Conservation (phyloP, 768 basidiomycete species). For the Auricularia sp. region DNA sequence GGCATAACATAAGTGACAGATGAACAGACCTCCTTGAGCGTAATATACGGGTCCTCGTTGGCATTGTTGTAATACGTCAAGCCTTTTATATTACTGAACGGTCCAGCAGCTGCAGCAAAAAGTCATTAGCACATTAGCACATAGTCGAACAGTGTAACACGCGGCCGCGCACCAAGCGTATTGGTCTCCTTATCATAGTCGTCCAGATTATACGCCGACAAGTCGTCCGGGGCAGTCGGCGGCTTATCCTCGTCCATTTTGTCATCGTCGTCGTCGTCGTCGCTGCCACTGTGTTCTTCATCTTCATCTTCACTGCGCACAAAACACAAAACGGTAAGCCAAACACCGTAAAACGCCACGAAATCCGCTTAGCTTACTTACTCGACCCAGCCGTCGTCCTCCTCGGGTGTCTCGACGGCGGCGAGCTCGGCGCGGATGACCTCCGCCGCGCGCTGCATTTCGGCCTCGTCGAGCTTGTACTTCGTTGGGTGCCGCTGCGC, state of each 20-base stretch:
- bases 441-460: constrained; percentile 80
- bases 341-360: constrained; percentile 1
- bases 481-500: constrained; percentile 66
- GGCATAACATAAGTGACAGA: not conserved
- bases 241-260: constrained; percentile 52
- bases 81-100: constrained; percentile 94
- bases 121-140: constrained; percentile 6
- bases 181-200: constrained; percentile 76
- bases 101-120: constrained; percentile 43
- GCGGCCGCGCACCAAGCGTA: constrained; percentile 19
- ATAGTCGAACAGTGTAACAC: not conserved
- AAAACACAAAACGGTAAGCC: constrained; percentile 5
- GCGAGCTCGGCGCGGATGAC: constrained; percentile 83
- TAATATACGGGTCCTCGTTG: constrained; percentile 93
- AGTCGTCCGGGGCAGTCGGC: constrained; percentile 11
- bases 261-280: constrained; percentile 28
- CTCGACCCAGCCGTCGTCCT: constrained; percentile 73
- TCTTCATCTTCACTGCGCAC: constrained; percentile 24
- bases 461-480: constrained; percentile 84
- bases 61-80: constrained; percentile 85
- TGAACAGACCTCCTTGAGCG: constrained; percentile 72
- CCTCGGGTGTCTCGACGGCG: constrained; percentile 67
- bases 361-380: constrained; percentile 34
- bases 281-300: not conserved
- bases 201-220: constrained; percentile 83